A percentile compares a stretch with the other conserved stretches of the same genome.
phyloP scores from a whole-genome alignment of 2,329 filamentous ascomycete genomes.

The Aspergillus glaucus region DNA sequence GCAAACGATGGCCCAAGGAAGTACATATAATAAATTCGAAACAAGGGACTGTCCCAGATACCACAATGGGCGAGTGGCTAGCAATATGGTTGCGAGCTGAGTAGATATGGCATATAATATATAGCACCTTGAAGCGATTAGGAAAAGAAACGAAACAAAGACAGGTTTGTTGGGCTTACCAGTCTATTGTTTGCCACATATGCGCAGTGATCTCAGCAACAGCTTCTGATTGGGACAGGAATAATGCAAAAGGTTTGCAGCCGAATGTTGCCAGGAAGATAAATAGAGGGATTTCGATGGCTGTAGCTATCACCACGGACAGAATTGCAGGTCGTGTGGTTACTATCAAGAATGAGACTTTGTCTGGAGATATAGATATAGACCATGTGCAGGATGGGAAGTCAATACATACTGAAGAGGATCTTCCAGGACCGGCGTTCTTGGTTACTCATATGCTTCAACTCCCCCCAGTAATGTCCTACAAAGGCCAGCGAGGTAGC shows the following conservation, averaged over 20 bases:
- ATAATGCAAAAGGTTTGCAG: constrained; percentile 55
- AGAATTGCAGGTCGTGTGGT: constrained; percentile 50
- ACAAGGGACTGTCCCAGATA: constrained; percentile 62
- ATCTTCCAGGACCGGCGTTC: constrained; percentile 11
- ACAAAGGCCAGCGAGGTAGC: constrained; percentile 60
- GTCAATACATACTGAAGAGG: constrained; percentile 4
- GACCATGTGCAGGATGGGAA: neutral
- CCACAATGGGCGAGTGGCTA: constrained; percentile 60
- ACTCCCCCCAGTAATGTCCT: constrained; percentile 59
- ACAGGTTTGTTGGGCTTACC: neutral
- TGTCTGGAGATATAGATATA: neutral
- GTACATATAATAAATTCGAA: constrained; percentile 62
- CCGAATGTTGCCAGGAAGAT: constrained; percentile 57
- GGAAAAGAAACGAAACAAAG: neutral
- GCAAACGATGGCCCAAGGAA: constrained; percentile 63
- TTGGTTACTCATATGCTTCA: constrained; percentile 2
- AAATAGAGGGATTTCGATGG: constrained; percentile 54
- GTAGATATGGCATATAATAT: constrained; percentile 61
- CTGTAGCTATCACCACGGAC: constrained; percentile 40
- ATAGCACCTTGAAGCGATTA: constrained; percentile 50
- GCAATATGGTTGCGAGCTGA: constrained; percentile 58
- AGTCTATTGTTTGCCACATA: constrained; percentile 52
- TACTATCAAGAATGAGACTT: constrained; percentile 9
- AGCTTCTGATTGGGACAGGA: constrained; percentile 50
- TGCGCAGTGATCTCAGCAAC: constrained; percentile 57